These are phyloP conservation scores for Epichloe hybrida DNA, from an alignment of 2,329 filamentous ascomycete species.

Conservation along the genomic window DNA sequence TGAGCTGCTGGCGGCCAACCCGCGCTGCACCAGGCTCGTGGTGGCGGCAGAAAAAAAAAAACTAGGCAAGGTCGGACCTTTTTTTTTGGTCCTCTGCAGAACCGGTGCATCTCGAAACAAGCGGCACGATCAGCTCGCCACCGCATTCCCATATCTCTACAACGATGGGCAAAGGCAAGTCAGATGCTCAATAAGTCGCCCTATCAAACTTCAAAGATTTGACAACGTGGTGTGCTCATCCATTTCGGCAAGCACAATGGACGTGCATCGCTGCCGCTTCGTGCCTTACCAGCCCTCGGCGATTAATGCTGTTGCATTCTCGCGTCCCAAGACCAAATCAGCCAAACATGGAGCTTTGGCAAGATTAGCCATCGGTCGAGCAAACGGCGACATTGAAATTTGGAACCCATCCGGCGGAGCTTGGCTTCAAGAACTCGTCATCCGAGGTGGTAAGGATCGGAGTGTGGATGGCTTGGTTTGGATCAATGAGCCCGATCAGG, in stretches of 20 bases:
- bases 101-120: neutral
- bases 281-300: conserved; percentile 81
- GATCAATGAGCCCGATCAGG: conserved; percentile 73
- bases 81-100: conserved; percentile 5
- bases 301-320: conserved; percentile 92
- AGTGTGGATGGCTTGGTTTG: conserved; percentile 85
- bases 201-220: neutral
- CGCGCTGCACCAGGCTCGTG: conserved; percentile 1
- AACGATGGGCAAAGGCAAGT: neutral
- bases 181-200: neutral
- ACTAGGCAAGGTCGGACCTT: conserved; percentile 15
- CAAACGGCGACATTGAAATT: conserved; percentile 93
- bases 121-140: neutral
- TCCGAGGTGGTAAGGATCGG: conserved; percentile 69
- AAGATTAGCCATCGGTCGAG: conserved; percentile 78
- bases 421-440: conserved; percentile 84
- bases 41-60: conserved; percentile 15
- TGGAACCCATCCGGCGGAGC: conserved; percentile 77
- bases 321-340: conserved; percentile 47
- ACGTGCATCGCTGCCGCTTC: conserved; percentile 94
- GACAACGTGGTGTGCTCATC: neutral
- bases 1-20: neutral
- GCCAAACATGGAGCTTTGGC: conserved; percentile 38
- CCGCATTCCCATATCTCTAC: conserved; percentile 1
- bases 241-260: conserved; percentile 42